A percentile compares a stretch with the other conserved stretches of the same genome.
phyloP scores from a whole-genome alignment of 164 flowering plant species.

The Macadamia tetraphylla region DNA sequence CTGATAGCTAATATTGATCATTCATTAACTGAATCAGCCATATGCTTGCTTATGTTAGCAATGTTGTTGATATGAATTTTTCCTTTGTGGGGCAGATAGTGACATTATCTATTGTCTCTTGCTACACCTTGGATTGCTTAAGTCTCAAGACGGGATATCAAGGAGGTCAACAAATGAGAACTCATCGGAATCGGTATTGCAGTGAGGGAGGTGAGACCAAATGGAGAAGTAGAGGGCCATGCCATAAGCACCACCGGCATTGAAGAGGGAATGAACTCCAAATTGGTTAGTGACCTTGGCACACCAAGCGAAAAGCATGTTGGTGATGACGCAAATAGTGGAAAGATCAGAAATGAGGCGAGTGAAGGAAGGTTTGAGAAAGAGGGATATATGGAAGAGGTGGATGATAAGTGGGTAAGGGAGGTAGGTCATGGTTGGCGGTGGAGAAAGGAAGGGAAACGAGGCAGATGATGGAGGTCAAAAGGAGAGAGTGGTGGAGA shows the following conservation, averaged over 20 bases:
- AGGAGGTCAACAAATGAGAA: neutral
- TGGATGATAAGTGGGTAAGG: neutral
- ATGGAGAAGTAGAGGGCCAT: neutral
- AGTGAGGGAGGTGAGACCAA: neutral
- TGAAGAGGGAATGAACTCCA: neutral
- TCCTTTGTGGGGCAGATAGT: no score
- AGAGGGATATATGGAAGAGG: neutral
- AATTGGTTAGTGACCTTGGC: neutral
- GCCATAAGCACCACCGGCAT: neutral
- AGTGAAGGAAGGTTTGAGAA: conserved; percentile 8
- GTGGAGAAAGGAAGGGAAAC: conserved; percentile 3
- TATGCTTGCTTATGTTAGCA: no score
- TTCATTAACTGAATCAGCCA: no score
- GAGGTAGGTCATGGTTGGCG: conserved; percentile 8
- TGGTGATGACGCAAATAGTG: conserved; percentile 5
- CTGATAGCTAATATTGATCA: no score
- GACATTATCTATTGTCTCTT: no score
- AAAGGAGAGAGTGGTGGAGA: conserved; percentile 2
- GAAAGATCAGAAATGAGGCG: neutral
- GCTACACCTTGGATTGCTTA: no score
- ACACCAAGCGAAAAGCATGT: neutral
- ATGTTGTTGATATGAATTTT: no score
- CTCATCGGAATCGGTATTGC: neutral
- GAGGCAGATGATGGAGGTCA: conserved; percentile 3
- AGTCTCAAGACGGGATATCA: no score